Evolutionary conservation across 2,329 filamentous ascomycete species (phyloP), one percentile per base, ranked within the genome.

Genomic region (Alternaria metachromatica): DNA sequence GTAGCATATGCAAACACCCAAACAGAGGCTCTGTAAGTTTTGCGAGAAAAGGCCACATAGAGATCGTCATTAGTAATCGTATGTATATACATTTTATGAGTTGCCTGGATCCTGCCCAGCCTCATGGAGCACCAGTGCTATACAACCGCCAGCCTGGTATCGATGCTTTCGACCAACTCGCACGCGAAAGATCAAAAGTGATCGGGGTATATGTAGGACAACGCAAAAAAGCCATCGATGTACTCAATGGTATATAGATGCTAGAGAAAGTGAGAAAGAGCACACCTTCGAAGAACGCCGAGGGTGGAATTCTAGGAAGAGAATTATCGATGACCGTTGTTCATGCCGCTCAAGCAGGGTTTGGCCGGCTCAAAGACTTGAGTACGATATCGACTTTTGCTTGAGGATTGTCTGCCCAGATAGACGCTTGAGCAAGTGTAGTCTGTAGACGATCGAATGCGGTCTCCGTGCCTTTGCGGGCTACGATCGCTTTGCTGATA

Each of bases 361-460:
- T 44, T 15, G 33, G 12, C 49, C 30, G 20, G 26, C 58, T 26
- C 37, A 68, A 23, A 20, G 59, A 43, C 18, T 33, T 25, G 28
- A 67, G 46, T 26, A 60, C 51, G 25, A 67, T 28, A 18, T 55
- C 25, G 41, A 69, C 30, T 44, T 46, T 58, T 5, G 37, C 43
- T 8, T 53, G 12, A 7, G 21, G n/a, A 13, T 54, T 33, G 23
- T 46, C 41, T 7, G 15, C 13, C 62, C 60, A 60, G n/a, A 60
- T 20, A 20, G 55, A 37, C 12, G 41, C 43, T 37, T 63, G 50
- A 10, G 56, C 55, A 37, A 69, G 43, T 15, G 58, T 49, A 33
- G n/a, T 49, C 6, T 58, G 51, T 25, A 70, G 55, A 23, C 61
- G 58, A 18, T 62, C 51, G 18, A 68, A 71, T 5, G 50, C 63